These are phyloP conservation scores for Endocarpon pusillum DNA, from an alignment of 495 filamentous ascomycete species.

Conservation along the genomic window DNA sequence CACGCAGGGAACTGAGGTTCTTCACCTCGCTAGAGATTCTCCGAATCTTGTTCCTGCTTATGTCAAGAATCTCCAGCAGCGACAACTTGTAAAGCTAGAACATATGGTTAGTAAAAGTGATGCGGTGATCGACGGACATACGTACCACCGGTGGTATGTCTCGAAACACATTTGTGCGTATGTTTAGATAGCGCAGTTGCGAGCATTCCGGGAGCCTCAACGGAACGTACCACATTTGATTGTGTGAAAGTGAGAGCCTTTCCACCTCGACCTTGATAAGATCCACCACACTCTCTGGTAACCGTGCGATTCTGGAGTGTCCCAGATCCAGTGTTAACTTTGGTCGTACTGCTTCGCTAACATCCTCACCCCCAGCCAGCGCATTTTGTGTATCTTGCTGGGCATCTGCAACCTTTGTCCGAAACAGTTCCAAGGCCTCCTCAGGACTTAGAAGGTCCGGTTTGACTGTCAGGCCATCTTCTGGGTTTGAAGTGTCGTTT, in stretches of 20 bases:
- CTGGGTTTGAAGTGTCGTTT: not conserved
- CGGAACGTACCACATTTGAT: conserved; percentile 63
- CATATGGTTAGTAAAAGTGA: conserved; percentile 10
- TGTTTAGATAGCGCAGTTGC: conserved; percentile 86
- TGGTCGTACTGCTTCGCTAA: conserved; percentile 50
- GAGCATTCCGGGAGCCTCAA: conserved; percentile 70
- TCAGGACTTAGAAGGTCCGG: conserved; percentile 20
- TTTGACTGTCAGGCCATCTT: not conserved
- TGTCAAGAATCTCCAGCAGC: conserved; percentile 79
- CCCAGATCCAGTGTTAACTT: conserved; percentile 83
- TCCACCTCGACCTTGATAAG: conserved; percentile 87
- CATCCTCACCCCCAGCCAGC: conserved; percentile 46
- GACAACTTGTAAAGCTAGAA: conserved; percentile 58
- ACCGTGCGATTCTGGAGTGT: conserved; percentile 56
- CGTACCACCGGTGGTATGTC: conserved; percentile 77
- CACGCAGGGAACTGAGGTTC: conserved; percentile 57
- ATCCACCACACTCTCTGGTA: conserved; percentile 82
- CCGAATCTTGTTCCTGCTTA: conserved; percentile 69
- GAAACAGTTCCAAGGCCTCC: conserved; percentile 39
- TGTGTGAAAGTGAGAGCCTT: conserved; percentile 77
- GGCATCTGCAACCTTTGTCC: conserved; percentile 47
- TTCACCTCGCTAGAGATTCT: conserved; percentile 63
- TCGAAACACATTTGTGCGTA: conserved; percentile 68
- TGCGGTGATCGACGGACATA: conserved; percentile 15
- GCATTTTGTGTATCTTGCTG: conserved; percentile 52